phyloP scores from a whole-genome alignment of 305 asterid species.

The Salvia sclarea region DNA sequence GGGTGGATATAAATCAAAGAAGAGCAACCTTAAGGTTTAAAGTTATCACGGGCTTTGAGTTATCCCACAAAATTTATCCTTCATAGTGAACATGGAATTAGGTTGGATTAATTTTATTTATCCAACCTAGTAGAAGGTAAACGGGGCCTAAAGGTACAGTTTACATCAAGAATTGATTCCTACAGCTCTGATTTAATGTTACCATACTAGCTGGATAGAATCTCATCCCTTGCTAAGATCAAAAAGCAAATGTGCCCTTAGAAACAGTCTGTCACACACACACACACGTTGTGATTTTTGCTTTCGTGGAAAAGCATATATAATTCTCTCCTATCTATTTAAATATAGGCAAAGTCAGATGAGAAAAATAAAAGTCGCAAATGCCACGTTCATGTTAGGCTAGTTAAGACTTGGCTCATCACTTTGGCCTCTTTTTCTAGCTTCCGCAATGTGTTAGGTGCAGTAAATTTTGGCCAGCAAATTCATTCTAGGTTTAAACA shows the following conservation, averaged over 20 bases:
- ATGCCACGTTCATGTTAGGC: neutral
- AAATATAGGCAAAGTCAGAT: slow-evolving; percentile 3
- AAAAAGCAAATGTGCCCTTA: slow-evolving; percentile 16
- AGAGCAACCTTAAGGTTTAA: too few relatives aligned
- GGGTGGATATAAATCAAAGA: too few relatives aligned
- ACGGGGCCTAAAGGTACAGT: neutral
- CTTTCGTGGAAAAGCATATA: slow-evolving; percentile 33
- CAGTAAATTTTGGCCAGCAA: neutral
- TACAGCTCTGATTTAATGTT: slow-evolving; percentile 6
- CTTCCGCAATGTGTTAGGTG: slow-evolving; percentile 29
- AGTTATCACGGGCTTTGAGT: too few relatives aligned
- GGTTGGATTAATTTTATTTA: too few relatives aligned
- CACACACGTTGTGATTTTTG: slow-evolving; percentile 19
- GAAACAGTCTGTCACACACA: slow-evolving; percentile 31
- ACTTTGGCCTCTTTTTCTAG: slow-evolving; percentile 13
- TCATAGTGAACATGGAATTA: too few relatives aligned
- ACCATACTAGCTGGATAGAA: slow-evolving; percentile 27
- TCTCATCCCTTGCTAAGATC: slow-evolving; percentile 12
- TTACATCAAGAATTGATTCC: slow-evolving; percentile 16
- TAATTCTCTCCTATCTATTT: slow-evolving; percentile 21
- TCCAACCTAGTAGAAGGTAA: too few relatives aligned
- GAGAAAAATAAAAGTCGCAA: neutral
- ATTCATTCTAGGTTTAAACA: slow-evolving; percentile 5
- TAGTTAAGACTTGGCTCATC: slow-evolving; percentile 26
- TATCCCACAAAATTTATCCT: too few relatives aligned